Conservation (phyloP, 345 rosid species). For the Physaria fendleri region DNA sequence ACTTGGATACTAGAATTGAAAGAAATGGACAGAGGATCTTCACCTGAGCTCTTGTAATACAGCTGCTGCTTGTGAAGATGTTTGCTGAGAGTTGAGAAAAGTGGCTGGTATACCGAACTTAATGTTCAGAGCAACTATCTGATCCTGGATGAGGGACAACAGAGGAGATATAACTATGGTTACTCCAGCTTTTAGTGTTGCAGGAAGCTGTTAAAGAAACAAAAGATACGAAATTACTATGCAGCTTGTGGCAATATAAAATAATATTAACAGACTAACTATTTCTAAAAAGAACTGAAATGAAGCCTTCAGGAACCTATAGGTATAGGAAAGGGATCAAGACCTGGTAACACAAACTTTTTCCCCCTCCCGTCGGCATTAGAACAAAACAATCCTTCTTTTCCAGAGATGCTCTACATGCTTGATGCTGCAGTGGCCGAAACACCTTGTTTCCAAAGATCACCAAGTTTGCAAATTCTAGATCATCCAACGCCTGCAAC, state of each 20-base stretch:
- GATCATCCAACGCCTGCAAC: slow-evolving; percentile 69
- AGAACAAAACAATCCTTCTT: slow-evolving; percentile 78
- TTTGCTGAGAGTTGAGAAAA: slow-evolving; percentile 87
- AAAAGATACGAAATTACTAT: not conserved
- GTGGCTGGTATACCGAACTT: slow-evolving; percentile 83
- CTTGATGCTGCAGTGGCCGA: slow-evolving; percentile 75
- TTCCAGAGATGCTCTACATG: slow-evolving; percentile 62
- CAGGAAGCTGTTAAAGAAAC: slow-evolving; percentile 59
- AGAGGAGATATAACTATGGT: slow-evolving; percentile 81
- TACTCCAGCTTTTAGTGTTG: slow-evolving; percentile 76
- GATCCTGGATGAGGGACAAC: slow-evolving; percentile 90
- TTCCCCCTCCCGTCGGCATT: slow-evolving; percentile 93
- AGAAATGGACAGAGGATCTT: slow-evolving; percentile 2
- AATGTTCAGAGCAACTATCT: slow-evolving; percentile 66
- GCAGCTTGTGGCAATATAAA: not conserved
- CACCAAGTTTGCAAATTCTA: slow-evolving; percentile 78
- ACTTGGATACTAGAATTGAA: not conserved
- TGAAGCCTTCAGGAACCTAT: not conserved
- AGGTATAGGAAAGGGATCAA: slow-evolving; percentile 14
- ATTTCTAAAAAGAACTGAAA: not conserved
- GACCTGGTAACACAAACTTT: slow-evolving; percentile 91
- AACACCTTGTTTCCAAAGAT: slow-evolving; percentile 67
- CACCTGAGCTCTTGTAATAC: slow-evolving; percentile 83
- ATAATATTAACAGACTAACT: not conserved
- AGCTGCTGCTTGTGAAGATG: slow-evolving; percentile 65